phyloP scores from a whole-genome alignment of 768 basidiomycete species.

The Leccinellum albellum region DNA sequence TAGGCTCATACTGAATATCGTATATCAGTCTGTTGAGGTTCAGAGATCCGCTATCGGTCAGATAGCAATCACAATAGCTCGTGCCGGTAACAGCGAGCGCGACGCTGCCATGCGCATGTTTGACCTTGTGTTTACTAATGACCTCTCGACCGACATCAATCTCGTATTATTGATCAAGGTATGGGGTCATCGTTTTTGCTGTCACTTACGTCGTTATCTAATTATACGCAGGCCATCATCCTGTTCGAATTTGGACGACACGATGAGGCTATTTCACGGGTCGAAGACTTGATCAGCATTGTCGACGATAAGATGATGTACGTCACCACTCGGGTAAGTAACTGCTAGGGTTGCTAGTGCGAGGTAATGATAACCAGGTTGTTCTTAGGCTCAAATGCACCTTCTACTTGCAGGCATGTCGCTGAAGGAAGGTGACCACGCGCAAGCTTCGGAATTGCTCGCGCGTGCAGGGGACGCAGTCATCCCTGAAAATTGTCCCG shows the following conservation, averaged over 20 bases:
- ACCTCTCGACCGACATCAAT: background rate
- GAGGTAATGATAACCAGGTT: background rate
- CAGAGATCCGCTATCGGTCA: constrained; percentile 6
- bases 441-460: background rate
- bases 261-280: constrained; percentile 3
- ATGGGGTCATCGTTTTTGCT: background rate
- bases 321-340: constrained; percentile 1
- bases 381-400: constrained; percentile 5
- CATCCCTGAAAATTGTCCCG: no score
- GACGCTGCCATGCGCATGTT: constrained; percentile 3
- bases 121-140: constrained; percentile 7
- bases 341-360: background rate
- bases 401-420: background rate
- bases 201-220: accelerated
- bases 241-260: constrained; percentile 6
- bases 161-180: constrained; percentile 14
- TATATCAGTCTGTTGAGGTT: constrained; percentile 6
- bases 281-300: background rate
- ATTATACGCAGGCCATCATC: constrained; percentile 1
- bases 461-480: no score
- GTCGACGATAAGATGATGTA: background rate
- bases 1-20: background rate
- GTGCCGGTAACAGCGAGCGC: background rate
- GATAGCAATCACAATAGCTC: constrained; percentile 3
- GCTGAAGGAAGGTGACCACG: background rate